Base-by-base conservation (phyloP, 1,139 yeast genomes). In the Hanseniaspora gamundiae region DNA sequence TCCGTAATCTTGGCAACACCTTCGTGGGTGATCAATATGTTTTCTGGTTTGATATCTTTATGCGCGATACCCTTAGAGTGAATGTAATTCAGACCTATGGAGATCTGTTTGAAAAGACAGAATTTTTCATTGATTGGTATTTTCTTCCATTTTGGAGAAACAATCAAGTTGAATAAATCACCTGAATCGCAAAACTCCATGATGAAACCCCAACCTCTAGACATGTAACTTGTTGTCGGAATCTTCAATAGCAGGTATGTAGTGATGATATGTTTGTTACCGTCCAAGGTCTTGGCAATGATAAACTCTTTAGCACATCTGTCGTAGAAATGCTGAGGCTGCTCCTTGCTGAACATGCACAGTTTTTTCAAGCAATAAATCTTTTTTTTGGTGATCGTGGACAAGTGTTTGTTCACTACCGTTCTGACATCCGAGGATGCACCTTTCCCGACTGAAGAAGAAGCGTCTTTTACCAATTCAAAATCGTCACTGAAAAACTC, bases 21-120 rank as follows among this genome's bases (percentile, higher is more conserved):
- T 68, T 55, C 56, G 10, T 58, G 58, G 35, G 63, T 57, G 48
- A 88, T 69, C 47, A 91, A 66, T 44, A 91, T 75, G 56, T 91
- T 91, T 59, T 91, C 98, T 0, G 97, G 96, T 61, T 91, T 91
- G 51, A 91, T 69, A 62, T 91, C 98, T 44, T 97, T 72, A 61
- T 91, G 98, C 13, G 86, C 93, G 45, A 88, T 76, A 40, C 86
- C 84, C 51, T 80, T 76, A 10, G 71, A 67, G 60, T 88, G 97
- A 52, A 88, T 69, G 55, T 84, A 84, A 35, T 71, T 70, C 38
- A 88, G 74, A 22, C 80, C 82, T 24, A 55, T 67, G 2, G 67
- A 64, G 35, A 74, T 61, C 45, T 73, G 74, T 47, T 67, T 66
- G 51, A 75, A 67, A 35, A 75, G 55, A 45, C 73, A 70, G 26